A percentile compares a stretch with the other conserved stretches of the same genome.
Conservation (phyloP, 1,284 basidiomycete species). For the Trametes polyzona region DNA sequence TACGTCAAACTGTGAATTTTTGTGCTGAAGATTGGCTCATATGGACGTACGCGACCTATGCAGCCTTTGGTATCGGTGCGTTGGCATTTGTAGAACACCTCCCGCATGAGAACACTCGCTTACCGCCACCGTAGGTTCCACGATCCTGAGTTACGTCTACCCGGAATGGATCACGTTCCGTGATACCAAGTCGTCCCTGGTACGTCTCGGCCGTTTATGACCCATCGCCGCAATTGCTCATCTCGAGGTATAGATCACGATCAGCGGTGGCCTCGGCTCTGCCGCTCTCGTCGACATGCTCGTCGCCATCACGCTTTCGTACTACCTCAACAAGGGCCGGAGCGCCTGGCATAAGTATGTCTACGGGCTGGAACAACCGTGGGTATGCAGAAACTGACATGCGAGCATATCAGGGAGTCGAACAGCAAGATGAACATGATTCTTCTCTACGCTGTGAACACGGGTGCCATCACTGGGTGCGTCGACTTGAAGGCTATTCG, state of each 20-base stretch:
- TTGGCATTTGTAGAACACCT: neutral
- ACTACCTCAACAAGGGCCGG: slow-evolving; percentile 6
- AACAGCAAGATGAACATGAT: slow-evolving; percentile 11
- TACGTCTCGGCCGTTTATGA: neutral
- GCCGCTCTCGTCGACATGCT: slow-evolving; percentile 14
- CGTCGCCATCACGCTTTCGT: slow-evolving; percentile 11
- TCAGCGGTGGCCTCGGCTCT: slow-evolving; percentile 12
- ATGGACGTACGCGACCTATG: neutral
- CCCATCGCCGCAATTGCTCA: too few species aligned
- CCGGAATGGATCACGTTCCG: slow-evolving; percentile 9
- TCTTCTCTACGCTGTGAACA: slow-evolving; percentile 11
- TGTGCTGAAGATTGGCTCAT: too few species aligned
- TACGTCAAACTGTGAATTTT: too few species aligned
- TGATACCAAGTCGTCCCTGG: neutral
- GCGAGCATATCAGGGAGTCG: neutral
- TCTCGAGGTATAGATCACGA: neutral
- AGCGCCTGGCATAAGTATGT: slow-evolving; percentile 7
- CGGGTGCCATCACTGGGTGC: slow-evolving; percentile 10
- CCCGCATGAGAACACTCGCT: neutral
- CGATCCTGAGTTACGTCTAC: slow-evolving; percentile 1
- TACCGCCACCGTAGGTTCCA: neutral
- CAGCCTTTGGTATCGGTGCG: slow-evolving; percentile 4
- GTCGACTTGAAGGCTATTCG: neutral
- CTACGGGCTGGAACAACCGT: too few species aligned
- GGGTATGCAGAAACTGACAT: too few species aligned